These are phyloP conservation scores for Clathrus columnatus DNA, from an alignment of 768 basidiomycete species.

Conservation along the genomic window DNA sequence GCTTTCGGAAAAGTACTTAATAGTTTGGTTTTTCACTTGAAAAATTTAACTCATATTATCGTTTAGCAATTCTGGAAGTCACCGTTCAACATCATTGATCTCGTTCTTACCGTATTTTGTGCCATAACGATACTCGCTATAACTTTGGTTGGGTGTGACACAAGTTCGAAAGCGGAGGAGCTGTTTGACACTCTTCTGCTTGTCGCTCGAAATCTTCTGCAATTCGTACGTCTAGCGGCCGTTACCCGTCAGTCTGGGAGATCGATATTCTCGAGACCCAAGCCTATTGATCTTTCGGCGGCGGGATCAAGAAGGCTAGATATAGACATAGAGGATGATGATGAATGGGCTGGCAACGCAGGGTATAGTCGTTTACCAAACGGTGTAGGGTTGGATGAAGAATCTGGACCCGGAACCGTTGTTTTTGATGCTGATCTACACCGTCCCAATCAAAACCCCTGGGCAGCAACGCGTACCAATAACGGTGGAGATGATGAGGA, in stretches of 20 bases:
- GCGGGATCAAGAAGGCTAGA: slow-evolving; percentile 63
- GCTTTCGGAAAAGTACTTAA: slow-evolving; percentile 85
- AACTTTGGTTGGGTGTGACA: slow-evolving; percentile 76
- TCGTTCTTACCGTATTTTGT: slow-evolving; percentile 84
- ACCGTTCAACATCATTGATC: slow-evolving; percentile 84
- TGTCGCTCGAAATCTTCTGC: slow-evolving; percentile 85
- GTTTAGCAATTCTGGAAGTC: slow-evolving; percentile 92
- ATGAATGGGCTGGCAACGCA: slow-evolving; percentile 40
- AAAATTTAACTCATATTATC: background rate
- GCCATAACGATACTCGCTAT: slow-evolving; percentile 82
- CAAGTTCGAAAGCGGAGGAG: slow-evolving; percentile 86
- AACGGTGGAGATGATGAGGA: slow-evolving; percentile 56
- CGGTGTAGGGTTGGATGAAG: slow-evolving; percentile 21
- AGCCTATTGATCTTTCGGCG: slow-evolving; percentile 73
- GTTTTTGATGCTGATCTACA: slow-evolving; percentile 50
- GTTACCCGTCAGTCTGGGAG: slow-evolving; percentile 84
- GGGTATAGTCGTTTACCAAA: slow-evolving; percentile 47
- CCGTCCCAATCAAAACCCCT: slow-evolving; percentile 19
- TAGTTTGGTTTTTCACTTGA: background rate
- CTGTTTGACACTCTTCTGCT: slow-evolving; percentile 87
- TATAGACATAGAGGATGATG: slow-evolving; percentile 62
- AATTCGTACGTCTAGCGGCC: slow-evolving; percentile 84
- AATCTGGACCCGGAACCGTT: slow-evolving; percentile 16
- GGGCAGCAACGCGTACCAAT: background rate
- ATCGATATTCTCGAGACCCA: slow-evolving; percentile 71